Percentiles rank a stretch among this genome's conserved stretches.
Evolutionary conservation across 2,329 filamentous ascomycete genomes (phyloP).

Genomic region (Penicillium sp.): DNA sequence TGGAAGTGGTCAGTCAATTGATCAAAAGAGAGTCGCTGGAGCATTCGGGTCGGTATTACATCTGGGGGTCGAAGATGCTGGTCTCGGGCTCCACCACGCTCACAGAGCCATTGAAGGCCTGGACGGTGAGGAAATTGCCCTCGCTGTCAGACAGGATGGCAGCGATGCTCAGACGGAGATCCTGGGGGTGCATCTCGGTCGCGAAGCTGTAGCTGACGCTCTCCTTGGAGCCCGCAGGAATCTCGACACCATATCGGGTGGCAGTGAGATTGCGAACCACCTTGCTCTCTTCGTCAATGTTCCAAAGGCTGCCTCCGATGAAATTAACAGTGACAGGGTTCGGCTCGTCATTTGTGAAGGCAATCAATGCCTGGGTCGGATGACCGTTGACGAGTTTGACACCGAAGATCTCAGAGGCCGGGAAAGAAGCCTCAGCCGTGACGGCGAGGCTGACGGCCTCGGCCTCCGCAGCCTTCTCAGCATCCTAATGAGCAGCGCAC

Average conservation of each 20-base stretch:
- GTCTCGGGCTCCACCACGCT: conserved; percentile 85
- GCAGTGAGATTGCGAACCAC: conserved; percentile 83
- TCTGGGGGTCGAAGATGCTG: conserved; percentile 90
- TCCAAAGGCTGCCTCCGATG: conserved; percentile 70
- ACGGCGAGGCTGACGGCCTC: conserved; percentile 59
- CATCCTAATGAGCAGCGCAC: conserved; percentile 38
- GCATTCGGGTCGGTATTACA: conserved; percentile 58
- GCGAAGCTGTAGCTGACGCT: conserved; percentile 78
- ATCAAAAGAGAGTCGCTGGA: conserved; percentile 6
- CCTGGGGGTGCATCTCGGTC: conserved; percentile 89
- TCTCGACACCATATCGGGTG: conserved; percentile 67
- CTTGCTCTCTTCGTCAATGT: conserved; percentile 54
- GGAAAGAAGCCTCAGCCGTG: conserved; percentile 58
- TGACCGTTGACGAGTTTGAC: conserved; percentile 93
- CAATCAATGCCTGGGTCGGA: conserved; percentile 75
- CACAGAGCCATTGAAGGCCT: conserved; percentile 77
- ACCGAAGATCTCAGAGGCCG: conserved; percentile 76
- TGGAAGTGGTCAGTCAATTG: conserved; percentile 40
- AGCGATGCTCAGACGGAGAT: conserved; percentile 73
- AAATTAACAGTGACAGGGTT: conserved; percentile 71
- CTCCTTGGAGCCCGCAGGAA: conserved; percentile 73
- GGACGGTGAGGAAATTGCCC: conserved; percentile 70
- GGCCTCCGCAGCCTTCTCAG: conserved; percentile 64
- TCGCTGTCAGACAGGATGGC: conserved; percentile 68
- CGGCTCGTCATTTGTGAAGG: conserved; percentile 80